These are phyloP conservation scores for Podila minutissima DNA, from an alignment of 192 early-diverging fungal genomes.

Conservation along the genomic window DNA sequence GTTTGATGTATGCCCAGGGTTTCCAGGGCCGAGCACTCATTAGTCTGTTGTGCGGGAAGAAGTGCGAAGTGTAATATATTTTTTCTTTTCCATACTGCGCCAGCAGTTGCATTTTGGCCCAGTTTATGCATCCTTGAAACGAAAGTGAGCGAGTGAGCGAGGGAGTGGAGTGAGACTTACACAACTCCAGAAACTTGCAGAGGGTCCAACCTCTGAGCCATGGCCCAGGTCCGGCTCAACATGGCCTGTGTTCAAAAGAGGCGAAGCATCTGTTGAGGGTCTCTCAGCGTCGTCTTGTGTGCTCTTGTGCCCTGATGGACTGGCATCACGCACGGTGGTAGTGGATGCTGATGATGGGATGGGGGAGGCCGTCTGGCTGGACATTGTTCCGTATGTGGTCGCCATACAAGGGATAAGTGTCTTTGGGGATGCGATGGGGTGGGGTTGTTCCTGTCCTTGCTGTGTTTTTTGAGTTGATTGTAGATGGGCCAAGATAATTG, in stretches of 20 bases:
- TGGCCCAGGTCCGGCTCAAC: slow-evolving; percentile 37
- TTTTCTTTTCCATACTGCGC: no score
- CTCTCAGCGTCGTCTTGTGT: neutral
- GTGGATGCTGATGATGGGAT: slow-evolving; percentile 2
- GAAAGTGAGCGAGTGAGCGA: neutral
- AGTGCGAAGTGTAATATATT: no score
- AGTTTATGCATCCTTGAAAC: neutral
- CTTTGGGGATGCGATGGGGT: neutral
- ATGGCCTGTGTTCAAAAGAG: slow-evolving; percentile 42
- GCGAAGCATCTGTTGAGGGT: slow-evolving; percentile 38
- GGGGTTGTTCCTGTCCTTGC: neutral
- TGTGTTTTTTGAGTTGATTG: neutral
- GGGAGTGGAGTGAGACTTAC: slow-evolving; percentile 16
- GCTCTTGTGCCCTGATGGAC: neutral
- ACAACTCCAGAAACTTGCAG: slow-evolving; percentile 48
- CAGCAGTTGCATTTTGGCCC: no score
- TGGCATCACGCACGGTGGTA: neutral
- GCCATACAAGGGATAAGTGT: neutral
- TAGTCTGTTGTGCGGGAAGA: no score
- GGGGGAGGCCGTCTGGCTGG: neutral
- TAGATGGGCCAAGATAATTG: no score
- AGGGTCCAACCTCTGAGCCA: slow-evolving; percentile 44
- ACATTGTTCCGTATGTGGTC: slow-evolving; percentile 1
- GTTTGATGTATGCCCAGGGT: no score
- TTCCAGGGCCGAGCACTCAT: no score